Percentiles rank a stretch among this genome's conserved stretches.
These are phyloP conservation scores for Starmerella davenportii DNA, from an alignment of 805 yeast species.

Conservation along the genomic window DNA sequence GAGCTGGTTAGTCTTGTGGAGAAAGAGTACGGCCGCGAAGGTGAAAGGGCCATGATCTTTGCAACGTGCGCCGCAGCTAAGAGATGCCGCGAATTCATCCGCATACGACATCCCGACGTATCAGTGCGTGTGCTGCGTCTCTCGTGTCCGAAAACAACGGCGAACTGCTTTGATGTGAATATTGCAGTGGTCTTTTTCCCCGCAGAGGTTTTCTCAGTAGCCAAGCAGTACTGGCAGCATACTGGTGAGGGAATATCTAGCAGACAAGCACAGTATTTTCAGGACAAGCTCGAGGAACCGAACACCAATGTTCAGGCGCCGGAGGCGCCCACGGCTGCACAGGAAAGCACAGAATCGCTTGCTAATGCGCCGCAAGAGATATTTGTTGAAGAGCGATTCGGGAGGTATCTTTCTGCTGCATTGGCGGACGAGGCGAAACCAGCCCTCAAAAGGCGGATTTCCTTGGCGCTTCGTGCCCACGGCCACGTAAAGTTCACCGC, in stretches of 20 bases:
- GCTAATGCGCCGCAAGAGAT: constrained; percentile 19
- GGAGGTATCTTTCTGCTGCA: constrained; percentile 66
- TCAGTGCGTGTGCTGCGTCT: constrained; percentile 24
- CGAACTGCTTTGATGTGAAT: constrained; percentile 36
- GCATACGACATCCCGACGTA: constrained; percentile 23
- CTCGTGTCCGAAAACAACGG: constrained; percentile 16
- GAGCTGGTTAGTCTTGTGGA: constrained; percentile 24
- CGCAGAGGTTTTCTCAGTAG: constrained; percentile 35
- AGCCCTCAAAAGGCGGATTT: constrained; percentile 55
- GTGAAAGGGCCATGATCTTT: constrained; percentile 57
- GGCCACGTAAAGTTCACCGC: constrained; percentile 3
- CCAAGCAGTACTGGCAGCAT: constrained; percentile 91
- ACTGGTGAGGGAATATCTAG: constrained; percentile 94
- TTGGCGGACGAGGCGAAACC: constrained; percentile 58
- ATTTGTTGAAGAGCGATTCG: constrained; percentile 77
- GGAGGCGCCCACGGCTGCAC: constrained; percentile 24
- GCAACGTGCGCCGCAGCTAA: constrained; percentile 67
- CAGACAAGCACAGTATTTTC: constrained; percentile 67
- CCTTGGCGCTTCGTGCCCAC: constrained; percentile 9
- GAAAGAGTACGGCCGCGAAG: constrained; percentile 58
- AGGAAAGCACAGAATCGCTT: constrained; percentile 23
- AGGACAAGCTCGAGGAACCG: constrained; percentile 24
- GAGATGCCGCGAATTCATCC: constrained; percentile 65
- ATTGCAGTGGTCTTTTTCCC: constrained; percentile 72
- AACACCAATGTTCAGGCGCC: neutral